Conservation (phyloP, 192 early-diverging fungal species). For the Coemansia umbellata region DNA sequence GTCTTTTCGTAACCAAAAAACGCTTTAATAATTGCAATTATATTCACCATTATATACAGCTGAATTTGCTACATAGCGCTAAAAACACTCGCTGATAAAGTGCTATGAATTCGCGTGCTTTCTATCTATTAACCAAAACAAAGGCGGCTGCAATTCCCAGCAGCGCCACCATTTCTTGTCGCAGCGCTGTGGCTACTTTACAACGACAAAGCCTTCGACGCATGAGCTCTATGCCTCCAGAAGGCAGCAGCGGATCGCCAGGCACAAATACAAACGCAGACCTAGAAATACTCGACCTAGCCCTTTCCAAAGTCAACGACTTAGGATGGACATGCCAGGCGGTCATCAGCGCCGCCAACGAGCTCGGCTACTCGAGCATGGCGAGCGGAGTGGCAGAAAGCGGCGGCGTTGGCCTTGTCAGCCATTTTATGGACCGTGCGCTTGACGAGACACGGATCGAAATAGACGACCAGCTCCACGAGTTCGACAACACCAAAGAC, state of each 20-base stretch:
- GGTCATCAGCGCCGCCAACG: constrained; percentile 59
- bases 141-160: neutral
- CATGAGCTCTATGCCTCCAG: neutral
- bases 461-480: constrained; percentile 57
- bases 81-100: too few relatives aligned
- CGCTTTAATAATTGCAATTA: too few relatives aligned
- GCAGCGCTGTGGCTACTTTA: neutral
- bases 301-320: constrained; percentile 63
- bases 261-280: constrained; percentile 4
- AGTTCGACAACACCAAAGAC: constrained; percentile 43
- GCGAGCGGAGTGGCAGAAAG: constrained; percentile 64
- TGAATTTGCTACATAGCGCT: too few relatives aligned
- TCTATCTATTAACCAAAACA: neutral
- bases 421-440: constrained; percentile 69
- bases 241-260: neutral
- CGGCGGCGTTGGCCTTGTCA: constrained; percentile 67
- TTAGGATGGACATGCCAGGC: constrained; percentile 75
- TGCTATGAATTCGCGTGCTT: neutral
- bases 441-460: constrained; percentile 57
- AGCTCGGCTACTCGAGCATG: constrained; percentile 66
- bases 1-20: too few relatives aligned
- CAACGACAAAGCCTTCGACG: neutral
- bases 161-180: neutral
- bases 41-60: too few relatives aligned
- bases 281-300: constrained; percentile 56